Evolutionary conservation across 176 grass and related monocot species (phyloP).

Genomic region (Tuctoria greenei): DNA sequence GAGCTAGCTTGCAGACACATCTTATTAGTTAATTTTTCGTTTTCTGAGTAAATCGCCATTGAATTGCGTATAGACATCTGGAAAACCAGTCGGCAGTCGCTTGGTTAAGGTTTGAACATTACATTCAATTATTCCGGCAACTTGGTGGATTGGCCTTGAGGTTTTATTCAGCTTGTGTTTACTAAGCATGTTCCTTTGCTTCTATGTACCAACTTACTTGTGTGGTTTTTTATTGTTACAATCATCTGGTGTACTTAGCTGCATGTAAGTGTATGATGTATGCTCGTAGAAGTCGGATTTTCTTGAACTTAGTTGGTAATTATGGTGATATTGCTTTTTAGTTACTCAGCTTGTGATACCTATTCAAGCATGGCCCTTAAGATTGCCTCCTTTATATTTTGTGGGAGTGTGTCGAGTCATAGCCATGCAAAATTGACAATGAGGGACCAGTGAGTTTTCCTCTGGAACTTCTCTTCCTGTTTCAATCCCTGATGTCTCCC

Average conservation of each 20-base stretch:
- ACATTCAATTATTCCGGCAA: not conserved
- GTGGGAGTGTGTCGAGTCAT: slow-evolving; percentile 88
- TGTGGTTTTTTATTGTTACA: not conserved
- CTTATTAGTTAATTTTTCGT: not conserved
- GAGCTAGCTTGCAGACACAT: not conserved
- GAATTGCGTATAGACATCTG: not conserved
- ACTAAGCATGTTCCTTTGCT: not conserved
- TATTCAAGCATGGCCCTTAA: slow-evolving; percentile 63
- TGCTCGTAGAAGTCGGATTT: not conserved
- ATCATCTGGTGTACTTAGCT: not conserved
- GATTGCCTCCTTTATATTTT: slow-evolving; percentile 60
- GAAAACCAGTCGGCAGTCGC: not conserved
- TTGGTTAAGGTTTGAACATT: not conserved
- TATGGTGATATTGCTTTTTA: not conserved
- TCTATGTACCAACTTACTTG: not conserved
- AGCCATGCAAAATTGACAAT: slow-evolving; percentile 56
- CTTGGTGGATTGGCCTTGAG: not conserved
- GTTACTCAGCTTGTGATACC: not conserved
- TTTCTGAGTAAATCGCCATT: not conserved
- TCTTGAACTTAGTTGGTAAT: not conserved
- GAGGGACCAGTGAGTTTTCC: slow-evolving; percentile 49
- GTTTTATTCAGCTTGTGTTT: not conserved
- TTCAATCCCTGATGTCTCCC: slow-evolving; percentile 20
- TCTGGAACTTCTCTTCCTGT: slow-evolving; percentile 45
- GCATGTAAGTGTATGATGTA: not conserved